Conservation (phyloP, 805 yeast species). For the Barnettozyma wickerhamii region DNA sequence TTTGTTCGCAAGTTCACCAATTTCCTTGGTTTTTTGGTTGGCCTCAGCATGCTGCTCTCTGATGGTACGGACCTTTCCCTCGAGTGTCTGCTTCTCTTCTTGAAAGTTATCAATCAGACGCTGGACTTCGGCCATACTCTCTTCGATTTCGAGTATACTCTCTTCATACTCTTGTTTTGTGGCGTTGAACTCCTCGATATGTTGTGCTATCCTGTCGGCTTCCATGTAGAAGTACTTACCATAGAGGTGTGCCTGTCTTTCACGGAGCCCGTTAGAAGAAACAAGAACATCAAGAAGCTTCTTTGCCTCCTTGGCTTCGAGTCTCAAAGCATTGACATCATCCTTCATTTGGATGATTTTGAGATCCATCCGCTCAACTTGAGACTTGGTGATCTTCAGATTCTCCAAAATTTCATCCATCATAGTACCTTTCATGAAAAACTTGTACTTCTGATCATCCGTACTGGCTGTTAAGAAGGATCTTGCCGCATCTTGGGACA, state of each 20-base stretch:
- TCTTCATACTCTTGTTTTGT: constrained; percentile 13
- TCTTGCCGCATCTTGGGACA: constrained; percentile 92
- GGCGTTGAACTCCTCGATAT: constrained; percentile 11
- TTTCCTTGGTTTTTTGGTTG: constrained; percentile 11
- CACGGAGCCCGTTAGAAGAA: constrained; percentile 37
- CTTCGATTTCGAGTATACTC: constrained; percentile 8
- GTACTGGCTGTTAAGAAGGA: constrained; percentile 78
- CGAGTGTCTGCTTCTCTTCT: constrained; percentile 1
- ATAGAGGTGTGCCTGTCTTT: constrained; percentile 35
- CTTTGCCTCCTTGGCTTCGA: constrained; percentile 39
- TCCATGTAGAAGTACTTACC: constrained; percentile 51
- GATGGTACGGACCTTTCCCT: constrained; percentile 7
- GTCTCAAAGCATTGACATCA: constrained; percentile 34
- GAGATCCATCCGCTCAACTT: constrained; percentile 33
- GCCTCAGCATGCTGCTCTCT: constrained; percentile 19
- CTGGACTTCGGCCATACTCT: constrained; percentile 3
- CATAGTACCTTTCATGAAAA: constrained; percentile 77
- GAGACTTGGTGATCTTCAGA: constrained; percentile 37
- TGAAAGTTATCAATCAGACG: constrained; percentile 4
- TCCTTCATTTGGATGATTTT: constrained; percentile 36
- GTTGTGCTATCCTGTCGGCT: constrained; percentile 18
- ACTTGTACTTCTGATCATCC: constrained; percentile 64
- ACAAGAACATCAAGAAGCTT: constrained; percentile 35
- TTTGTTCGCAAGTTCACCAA: not conserved
- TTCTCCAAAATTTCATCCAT: constrained; percentile 61